Base-by-base conservation (phyloP, 163 green algal genomes). In the Chloromonas sp. region DNA sequence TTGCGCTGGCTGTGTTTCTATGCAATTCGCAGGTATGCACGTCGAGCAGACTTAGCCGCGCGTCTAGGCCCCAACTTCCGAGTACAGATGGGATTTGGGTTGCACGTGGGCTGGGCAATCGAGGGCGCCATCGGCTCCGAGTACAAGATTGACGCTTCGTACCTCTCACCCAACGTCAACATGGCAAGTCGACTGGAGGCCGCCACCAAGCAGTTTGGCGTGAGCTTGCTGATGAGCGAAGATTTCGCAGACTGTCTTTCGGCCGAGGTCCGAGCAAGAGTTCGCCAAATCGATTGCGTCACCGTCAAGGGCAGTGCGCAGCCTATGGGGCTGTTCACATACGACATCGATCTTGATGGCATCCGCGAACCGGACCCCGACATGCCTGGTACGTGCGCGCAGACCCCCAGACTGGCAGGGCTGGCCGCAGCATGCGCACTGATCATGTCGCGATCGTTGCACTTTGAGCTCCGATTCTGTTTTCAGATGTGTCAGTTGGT, bases 111-210 rank as follows among this genome's bases (percentile, higher is more conserved):
- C 13, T 93, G 96, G 96, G 95, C 96, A 77, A 99, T 99, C 83
- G 96, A 99, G 89, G 96, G 96, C 0, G 96, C 96, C 60, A 99
- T 99, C 82, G 96, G 91, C 15, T 97, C 92, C 14, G 93, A 97
- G 87, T 95, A 98, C 94, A 99, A 99, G 92, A 96, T 99, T 61
- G 96, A 99, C 83, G 96, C 96, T 2, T 96, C 91, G 71, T 99
- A 99, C 89, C 91, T 99, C 60, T 98, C 94, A 1, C 96, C 96
- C 66, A 97, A 99, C 87, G 96, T 99, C 81, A 99, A 99, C 93
- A 98, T 99, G 92, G 95, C 96, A 0, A 95, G 92, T 1, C 90
- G 96, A 5, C 91, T 99, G 79, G 96, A 99, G 87, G 96, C 96
- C 0, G 96, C 96, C 83, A 99, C 96, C 57, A 99, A 98, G 92